These are phyloP conservation scores for Casuarina cunninghamiana DNA, from an alignment of 306 rosid species.

Conservation along the genomic window DNA sequence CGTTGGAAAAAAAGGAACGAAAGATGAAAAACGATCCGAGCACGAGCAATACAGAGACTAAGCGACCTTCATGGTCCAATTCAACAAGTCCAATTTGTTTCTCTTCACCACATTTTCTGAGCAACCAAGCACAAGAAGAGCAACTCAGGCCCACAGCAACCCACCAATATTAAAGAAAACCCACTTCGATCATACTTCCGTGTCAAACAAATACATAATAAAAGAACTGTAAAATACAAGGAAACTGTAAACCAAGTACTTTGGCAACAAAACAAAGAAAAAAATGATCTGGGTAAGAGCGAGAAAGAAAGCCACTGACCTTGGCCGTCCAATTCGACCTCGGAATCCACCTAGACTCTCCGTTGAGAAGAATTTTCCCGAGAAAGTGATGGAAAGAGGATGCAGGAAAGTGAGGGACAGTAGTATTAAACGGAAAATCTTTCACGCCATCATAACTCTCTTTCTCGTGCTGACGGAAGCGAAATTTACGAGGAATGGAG, in stretches of 20 bases:
- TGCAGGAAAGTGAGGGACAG: conserved; percentile 13
- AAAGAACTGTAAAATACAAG: not conserved
- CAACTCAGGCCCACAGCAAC: not conserved
- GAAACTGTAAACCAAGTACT: conserved; percentile 1
- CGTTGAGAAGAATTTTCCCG: conserved; percentile 13
- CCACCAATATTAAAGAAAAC: not conserved
- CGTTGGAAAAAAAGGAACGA: not conserved
- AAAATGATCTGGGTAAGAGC: conserved; percentile 39
- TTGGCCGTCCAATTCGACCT: conserved; percentile 19
- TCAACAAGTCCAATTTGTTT: not conserved
- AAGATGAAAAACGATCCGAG: not conserved
- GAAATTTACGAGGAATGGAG: conserved; percentile 6
- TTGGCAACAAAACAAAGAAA: not conserved
- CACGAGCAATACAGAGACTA: not conserved
- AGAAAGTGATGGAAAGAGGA: conserved; percentile 33
- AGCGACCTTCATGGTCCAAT: not conserved
- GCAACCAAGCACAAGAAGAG: not conserved
- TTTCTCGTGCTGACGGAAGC: conserved; percentile 5
- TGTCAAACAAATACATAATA: not conserved
- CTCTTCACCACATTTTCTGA: not conserved
- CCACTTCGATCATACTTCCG: not conserved
- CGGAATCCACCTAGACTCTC: not conserved
- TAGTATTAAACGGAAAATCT: not conserved
- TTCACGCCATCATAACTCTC: conserved; percentile 21
- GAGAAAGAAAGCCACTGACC: conserved; percentile 26